A percentile compares a stretch with the other conserved stretches of the same genome.
These are phyloP conservation scores for Epichloe gansuensis DNA, from an alignment of 2,329 filamentous ascomycete species.

Conservation along the genomic window DNA sequence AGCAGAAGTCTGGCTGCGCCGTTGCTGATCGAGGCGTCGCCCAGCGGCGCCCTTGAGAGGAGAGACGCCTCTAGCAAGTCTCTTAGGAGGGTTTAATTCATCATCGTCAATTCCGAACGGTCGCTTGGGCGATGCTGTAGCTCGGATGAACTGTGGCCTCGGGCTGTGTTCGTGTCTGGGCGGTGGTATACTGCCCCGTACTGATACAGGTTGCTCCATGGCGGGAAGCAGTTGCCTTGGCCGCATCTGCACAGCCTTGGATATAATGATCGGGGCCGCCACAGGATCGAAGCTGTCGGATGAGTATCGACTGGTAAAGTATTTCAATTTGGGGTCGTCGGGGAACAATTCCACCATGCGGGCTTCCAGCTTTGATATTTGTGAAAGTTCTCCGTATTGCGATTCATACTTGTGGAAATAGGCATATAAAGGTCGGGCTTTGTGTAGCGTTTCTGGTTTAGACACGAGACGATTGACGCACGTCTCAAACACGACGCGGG, in stretches of 20 bases:
- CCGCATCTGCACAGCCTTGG: slow-evolving; percentile 63
- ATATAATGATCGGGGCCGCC: slow-evolving; percentile 69
- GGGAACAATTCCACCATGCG: slow-evolving; percentile 93
- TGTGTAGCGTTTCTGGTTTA: slow-evolving; percentile 60
- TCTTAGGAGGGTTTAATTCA: slow-evolving; percentile 63
- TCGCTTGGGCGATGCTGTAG: slow-evolving; percentile 46
- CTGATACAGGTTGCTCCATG: slow-evolving; percentile 38
- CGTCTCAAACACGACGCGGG: slow-evolving; percentile 90
- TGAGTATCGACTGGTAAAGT: slow-evolving; percentile 68
- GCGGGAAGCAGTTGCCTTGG: slow-evolving; percentile 45
- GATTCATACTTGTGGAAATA: slow-evolving; percentile 96
- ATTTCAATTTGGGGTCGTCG: slow-evolving; percentile 63
- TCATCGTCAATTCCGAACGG: slow-evolving; percentile 59
- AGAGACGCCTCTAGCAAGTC: slow-evolving; percentile 79
- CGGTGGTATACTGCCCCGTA: slow-evolving; percentile 32
- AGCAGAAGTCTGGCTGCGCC: slow-evolving; percentile 50
- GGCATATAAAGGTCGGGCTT: slow-evolving; percentile 73
- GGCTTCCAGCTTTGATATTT: slow-evolving; percentile 81
- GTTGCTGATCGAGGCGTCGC: slow-evolving; percentile 69
- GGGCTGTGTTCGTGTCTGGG: slow-evolving; percentile 30
- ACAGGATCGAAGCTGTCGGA: slow-evolving; percentile 67
- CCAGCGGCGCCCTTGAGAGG: slow-evolving; percentile 86
- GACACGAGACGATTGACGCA: slow-evolving; percentile 72
- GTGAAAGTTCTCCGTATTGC: slow-evolving; percentile 81
- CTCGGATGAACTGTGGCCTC: slow-evolving; percentile 33